Evolutionary conservation across 768 basidiomycete species (phyloP).

Genomic region (Dictyophora rubrovolvata): DNA sequence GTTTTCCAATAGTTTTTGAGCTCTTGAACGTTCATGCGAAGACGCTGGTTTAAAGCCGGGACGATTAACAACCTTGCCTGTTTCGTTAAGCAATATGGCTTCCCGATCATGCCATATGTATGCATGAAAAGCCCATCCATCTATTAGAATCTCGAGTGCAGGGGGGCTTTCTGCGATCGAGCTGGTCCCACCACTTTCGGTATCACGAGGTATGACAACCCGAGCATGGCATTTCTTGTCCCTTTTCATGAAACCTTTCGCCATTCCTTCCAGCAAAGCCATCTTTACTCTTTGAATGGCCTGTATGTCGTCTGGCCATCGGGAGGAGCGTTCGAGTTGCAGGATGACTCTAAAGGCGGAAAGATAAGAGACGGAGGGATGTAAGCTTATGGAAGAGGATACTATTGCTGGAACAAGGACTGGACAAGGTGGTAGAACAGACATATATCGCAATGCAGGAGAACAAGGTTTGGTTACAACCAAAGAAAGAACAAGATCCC

Average conservation of each 20-base stretch:
- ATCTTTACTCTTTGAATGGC: constrained; percentile 93
- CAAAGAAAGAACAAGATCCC: constrained; percentile 60
- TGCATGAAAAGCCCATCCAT: constrained; percentile 82
- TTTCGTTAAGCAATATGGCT: constrained; percentile 34
- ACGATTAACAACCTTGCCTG: background rate
- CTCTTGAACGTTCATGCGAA: constrained; percentile 43
- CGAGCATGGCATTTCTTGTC: constrained; percentile 41
- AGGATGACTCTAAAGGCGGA: constrained; percentile 66
- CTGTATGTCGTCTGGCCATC: constrained; percentile 90
- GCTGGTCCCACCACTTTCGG: constrained; percentile 36
- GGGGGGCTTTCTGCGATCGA: constrained; percentile 44
- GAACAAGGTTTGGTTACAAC: constrained; percentile 60
- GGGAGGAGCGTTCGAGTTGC: constrained; percentile 85
- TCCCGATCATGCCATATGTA: constrained; percentile 87
- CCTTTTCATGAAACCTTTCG: constrained; percentile 42
- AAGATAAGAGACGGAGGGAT: constrained; percentile 52
- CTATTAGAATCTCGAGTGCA: constrained; percentile 66
- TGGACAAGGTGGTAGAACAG: constrained; percentile 71
- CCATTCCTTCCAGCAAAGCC: constrained; percentile 81
- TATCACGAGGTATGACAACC: constrained; percentile 48
- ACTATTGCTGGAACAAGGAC: constrained; percentile 41
- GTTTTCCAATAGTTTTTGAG: constrained; percentile 44
- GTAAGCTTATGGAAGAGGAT: constrained; percentile 28
- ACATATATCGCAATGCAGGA: constrained; percentile 72
- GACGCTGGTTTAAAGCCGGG: constrained; percentile 13